Percentiles rank a stretch among this genome's conserved stretches.
Conservation (phyloP, 495 filamentous ascomycete species). For the Penicillium simplicissimum region DNA sequence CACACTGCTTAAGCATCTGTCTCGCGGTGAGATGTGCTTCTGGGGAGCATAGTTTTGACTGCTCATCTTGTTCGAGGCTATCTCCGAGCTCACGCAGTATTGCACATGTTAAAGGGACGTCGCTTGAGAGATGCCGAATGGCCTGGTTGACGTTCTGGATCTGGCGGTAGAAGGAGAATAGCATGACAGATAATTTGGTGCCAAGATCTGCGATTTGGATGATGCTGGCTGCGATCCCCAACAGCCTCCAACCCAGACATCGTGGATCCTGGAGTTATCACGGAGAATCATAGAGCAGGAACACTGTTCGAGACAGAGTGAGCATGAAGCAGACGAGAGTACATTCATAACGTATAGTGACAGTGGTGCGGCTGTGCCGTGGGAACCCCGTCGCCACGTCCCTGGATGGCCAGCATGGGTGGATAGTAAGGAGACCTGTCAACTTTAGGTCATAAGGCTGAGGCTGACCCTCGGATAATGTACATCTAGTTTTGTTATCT, state of each 20-base stretch:
- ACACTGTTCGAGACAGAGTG: neutral
- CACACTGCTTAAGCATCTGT: slow-evolving; percentile 27
- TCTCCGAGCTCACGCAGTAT: slow-evolving; percentile 35
- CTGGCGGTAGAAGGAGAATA: slow-evolving; percentile 38
- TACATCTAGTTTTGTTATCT: neutral
- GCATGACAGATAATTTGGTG: slow-evolving; percentile 33
- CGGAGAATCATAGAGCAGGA: neutral
- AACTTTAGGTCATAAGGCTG: neutral
- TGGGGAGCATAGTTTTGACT: slow-evolving; percentile 24
- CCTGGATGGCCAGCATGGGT: too few species aligned
- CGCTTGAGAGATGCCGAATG: slow-evolving; percentile 34
- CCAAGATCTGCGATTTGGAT: slow-evolving; percentile 41
- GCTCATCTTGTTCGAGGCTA: slow-evolving; percentile 26
- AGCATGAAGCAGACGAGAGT: too few species aligned
- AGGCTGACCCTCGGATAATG: neutral
- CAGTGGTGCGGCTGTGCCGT: neutral
- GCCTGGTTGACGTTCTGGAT: slow-evolving; percentile 31
- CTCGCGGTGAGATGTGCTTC: slow-evolving; percentile 26
- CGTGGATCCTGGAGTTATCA: neutral
- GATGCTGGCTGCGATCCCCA: slow-evolving; percentile 36
- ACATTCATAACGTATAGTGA: neutral
- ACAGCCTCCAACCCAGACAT: slow-evolving; percentile 22
- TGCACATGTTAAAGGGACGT: slow-evolving; percentile 37
- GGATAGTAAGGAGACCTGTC: neutral
- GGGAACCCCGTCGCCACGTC: too few species aligned